Conservation (phyloP, 495 filamentous ascomycete genomes). For the Neurospora tetraspora region DNA sequence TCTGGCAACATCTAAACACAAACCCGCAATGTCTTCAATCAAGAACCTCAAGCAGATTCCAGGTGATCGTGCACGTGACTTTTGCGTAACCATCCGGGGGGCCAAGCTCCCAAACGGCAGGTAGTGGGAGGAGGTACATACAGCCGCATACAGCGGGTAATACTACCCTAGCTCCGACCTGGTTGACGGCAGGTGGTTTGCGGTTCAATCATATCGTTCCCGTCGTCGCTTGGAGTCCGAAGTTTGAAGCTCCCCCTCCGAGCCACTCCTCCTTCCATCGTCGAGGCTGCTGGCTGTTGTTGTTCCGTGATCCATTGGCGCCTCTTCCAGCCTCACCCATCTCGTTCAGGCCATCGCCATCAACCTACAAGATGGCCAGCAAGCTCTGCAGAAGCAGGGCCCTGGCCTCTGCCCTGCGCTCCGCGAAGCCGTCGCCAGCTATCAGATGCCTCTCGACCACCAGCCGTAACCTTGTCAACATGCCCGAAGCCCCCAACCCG, state of each 20-base stretch:
- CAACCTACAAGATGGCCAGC: slow-evolving; percentile 49
- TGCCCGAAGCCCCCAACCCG: slow-evolving; percentile 57
- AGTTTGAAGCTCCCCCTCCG: neutral
- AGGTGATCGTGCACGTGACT: neutral
- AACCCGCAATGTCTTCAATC: neutral
- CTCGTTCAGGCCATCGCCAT: slow-evolving; percentile 25
- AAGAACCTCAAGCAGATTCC: neutral
- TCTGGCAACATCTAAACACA: neutral
- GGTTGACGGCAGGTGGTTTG: neutral
- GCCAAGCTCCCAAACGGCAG: neutral
- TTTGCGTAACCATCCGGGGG: neutral
- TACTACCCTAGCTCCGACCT: neutral
- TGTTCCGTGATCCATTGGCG: neutral
- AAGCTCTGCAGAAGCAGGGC: slow-evolving; percentile 55
- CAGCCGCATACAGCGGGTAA: neutral
- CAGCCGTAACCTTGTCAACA: slow-evolving; percentile 28
- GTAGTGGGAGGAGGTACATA: neutral
- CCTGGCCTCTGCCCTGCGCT: slow-evolving; percentile 48
- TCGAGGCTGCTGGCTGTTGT: neutral
- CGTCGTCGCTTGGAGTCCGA: neutral
- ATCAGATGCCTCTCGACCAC: slow-evolving; percentile 47
- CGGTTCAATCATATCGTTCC: neutral
- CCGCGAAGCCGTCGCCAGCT: slow-evolving; percentile 31
- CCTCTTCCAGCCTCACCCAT: neutral
- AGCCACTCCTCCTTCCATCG: neutral